phyloP scores from a whole-genome alignment of 106 monocot species.

The Triglochin maritima region DNA sequence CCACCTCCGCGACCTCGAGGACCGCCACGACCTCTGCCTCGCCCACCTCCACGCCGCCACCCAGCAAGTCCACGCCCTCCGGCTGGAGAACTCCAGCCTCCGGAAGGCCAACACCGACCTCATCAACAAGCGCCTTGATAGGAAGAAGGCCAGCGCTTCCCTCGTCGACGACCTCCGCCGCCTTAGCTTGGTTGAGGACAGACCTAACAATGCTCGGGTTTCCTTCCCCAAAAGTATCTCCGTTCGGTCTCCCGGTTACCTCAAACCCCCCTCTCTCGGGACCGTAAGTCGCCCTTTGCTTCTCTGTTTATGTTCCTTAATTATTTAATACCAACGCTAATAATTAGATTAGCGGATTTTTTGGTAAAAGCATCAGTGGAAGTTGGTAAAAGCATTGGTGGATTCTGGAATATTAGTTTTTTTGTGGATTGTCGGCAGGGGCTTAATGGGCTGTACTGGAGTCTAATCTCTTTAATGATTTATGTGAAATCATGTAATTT shows the following conservation, averaged over 20 bases:
- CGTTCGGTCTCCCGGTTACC: conserved; percentile 64
- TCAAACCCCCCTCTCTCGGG: conserved; percentile 19
- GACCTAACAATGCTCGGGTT: conserved; percentile 1
- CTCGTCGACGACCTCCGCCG: conserved; percentile 39
- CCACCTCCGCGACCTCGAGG: conserved; percentile 49
- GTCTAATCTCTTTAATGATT: not conserved
- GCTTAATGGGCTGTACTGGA: no score
- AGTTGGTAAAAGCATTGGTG: no score
- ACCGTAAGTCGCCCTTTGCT: not conserved
- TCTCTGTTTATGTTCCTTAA: not conserved
- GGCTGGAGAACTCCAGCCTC: conserved; percentile 60
- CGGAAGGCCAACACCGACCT: conserved; percentile 63
- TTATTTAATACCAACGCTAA: no score
- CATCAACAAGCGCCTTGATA: conserved; percentile 21
- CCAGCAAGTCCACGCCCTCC: conserved; percentile 46
- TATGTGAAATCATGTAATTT: not conserved
- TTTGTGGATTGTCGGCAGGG: no score
- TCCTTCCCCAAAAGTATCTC: conserved; percentile 82
- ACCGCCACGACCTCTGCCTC: conserved; percentile 58
- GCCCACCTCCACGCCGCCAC: conserved; percentile 48
- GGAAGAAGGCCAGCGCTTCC: conserved; percentile 1
- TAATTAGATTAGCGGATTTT: no score
- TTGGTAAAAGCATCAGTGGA: no score
- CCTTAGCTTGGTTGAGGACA: conserved; percentile 18
- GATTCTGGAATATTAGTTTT: no score